Percentiles rank a stretch among this genome's conserved stretches.
Conservation (phyloP, 495 filamentous ascomycete species). For the Penicillium odoratum region DNA sequence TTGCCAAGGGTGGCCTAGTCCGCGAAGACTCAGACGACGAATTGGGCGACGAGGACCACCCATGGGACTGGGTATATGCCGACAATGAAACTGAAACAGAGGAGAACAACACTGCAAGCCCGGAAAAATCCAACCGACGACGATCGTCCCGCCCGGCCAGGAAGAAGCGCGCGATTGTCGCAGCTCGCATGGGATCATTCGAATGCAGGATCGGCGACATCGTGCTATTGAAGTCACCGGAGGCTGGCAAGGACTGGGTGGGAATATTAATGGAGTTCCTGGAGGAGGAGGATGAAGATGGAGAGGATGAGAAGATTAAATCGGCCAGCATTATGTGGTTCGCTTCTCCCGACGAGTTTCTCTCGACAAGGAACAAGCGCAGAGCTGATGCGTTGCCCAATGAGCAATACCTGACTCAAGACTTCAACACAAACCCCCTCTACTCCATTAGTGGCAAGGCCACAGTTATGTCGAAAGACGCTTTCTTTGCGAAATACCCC, state of each 20-base stretch:
- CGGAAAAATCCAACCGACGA: slow-evolving; percentile 31
- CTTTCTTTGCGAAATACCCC: slow-evolving; percentile 69
- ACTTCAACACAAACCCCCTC: slow-evolving; percentile 83
- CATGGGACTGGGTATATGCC: slow-evolving; percentile 91
- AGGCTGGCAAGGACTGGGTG: slow-evolving; percentile 82
- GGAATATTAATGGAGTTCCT: slow-evolving; percentile 81
- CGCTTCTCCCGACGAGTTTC: slow-evolving; percentile 83
- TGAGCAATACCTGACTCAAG: slow-evolving; percentile 86
- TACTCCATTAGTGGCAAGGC: slow-evolving; percentile 89
- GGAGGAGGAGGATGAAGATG: slow-evolving; percentile 63
- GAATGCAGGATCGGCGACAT: slow-evolving; percentile 78
- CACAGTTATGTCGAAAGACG: slow-evolving; percentile 67
- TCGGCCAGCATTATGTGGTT: slow-evolving; percentile 89
- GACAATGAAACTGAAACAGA: slow-evolving; percentile 25
- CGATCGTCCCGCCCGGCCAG: slow-evolving; percentile 32
- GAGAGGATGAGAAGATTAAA: slow-evolving; percentile 48
- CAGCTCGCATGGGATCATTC: slow-evolving; percentile 83
- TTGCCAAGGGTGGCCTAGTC: slow-evolving; percentile 63
- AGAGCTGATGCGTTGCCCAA: slow-evolving; percentile 79
- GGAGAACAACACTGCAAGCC: slow-evolving; percentile 22
- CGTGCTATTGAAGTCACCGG: slow-evolving; percentile 82
- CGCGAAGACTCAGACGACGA: slow-evolving; percentile 93
- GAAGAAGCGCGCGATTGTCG: slow-evolving; percentile 59
- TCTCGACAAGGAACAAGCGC: slow-evolving; percentile 72
- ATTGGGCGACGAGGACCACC: slow-evolving; percentile 75